Evolutionary conservation across 345 rosid species (phyloP).

Genomic region (Rhizophora apiculata): DNA sequence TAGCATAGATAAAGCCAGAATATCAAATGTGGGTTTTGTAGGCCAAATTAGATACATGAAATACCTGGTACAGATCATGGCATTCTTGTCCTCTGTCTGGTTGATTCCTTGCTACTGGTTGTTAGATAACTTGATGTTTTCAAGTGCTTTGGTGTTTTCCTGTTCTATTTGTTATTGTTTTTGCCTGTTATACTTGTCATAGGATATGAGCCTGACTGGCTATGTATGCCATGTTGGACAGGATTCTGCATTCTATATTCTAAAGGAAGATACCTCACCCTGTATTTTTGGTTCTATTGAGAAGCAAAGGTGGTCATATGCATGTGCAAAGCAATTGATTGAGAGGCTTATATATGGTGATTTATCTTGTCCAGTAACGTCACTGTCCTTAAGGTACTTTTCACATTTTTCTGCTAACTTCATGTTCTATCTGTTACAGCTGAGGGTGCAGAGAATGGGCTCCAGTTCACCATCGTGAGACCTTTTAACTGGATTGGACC

Average conservation of each 20-base stretch:
- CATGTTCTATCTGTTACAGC: slow-evolving; percentile 38
- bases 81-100: too few species aligned
- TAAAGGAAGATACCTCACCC: slow-evolving; percentile 87
- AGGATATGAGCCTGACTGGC: background rate
- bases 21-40: too few species aligned
- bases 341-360: slow-evolving; percentile 93
- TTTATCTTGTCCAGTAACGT: slow-evolving; percentile 7
- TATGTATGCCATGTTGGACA: slow-evolving; percentile 25
- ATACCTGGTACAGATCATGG: too few species aligned
- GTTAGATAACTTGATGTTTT: background rate
- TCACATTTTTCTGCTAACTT: slow-evolving; percentile 5
- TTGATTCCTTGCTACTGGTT: background rate
- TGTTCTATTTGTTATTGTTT: background rate
- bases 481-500: slow-evolving; percentile 99
- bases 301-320: slow-evolving; percentile 99
- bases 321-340: slow-evolving; percentile 97
- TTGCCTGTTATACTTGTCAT: background rate
- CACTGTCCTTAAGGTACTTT: slow-evolving; percentile 2
- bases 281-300: slow-evolving; percentile 98
- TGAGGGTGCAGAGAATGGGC: slow-evolving; percentile 97
- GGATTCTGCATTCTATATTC: slow-evolving; percentile 91
- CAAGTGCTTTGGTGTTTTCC: background rate
- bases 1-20: too few species aligned
- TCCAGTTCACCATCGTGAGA: slow-evolving; percentile 91
- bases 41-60: too few species aligned